Conservation (phyloP, 2,329 filamentous ascomycete species). For the Tetracladium maxilliforme region DNA sequence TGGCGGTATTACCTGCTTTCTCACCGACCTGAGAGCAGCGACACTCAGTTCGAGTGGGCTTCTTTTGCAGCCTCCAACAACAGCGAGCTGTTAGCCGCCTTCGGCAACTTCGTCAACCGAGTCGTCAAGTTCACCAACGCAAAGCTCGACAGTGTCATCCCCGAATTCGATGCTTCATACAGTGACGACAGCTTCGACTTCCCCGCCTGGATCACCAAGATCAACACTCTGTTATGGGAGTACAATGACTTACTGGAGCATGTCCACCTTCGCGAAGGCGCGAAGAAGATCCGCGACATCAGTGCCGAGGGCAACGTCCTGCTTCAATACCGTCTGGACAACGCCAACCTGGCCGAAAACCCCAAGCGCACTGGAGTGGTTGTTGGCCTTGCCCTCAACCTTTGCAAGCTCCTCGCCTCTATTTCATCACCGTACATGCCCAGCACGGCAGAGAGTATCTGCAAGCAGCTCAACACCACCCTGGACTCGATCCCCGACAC, state of each 20-base stretch:
- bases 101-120: conserved; percentile 60
- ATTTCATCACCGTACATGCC: conserved; percentile 79
- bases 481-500: conserved; percentile 45
- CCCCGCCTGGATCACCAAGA: conserved; percentile 28
- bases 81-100: conserved; percentile 65
- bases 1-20: conserved; percentile 88
- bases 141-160: conserved; percentile 58
- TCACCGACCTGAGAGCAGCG: conserved; percentile 69
- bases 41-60: conserved; percentile 83
- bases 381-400: conserved; percentile 69
- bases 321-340: conserved; percentile 25
- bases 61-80: conserved; percentile 78
- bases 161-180: conserved; percentile 40
- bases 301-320: conserved; percentile 47
- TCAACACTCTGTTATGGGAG: conserved; percentile 49
- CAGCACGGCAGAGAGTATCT: conserved; percentile 59
- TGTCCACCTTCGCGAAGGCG: conserved; percentile 54
- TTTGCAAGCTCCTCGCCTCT: conserved; percentile 67
- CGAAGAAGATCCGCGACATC: conserved; percentile 51
- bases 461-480: conserved; percentile 55
- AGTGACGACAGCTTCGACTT: conserved; percentile 37
- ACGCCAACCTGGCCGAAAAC: conserved; percentile 18
- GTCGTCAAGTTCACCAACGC: conserved; percentile 64
- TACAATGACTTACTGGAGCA: conserved; percentile 57
- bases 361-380: conserved; percentile 21